These are phyloP conservation scores for Trichocomaceae sp. DNA, from an alignment of 2,329 filamentous ascomycete species.

Conservation along the genomic window DNA sequence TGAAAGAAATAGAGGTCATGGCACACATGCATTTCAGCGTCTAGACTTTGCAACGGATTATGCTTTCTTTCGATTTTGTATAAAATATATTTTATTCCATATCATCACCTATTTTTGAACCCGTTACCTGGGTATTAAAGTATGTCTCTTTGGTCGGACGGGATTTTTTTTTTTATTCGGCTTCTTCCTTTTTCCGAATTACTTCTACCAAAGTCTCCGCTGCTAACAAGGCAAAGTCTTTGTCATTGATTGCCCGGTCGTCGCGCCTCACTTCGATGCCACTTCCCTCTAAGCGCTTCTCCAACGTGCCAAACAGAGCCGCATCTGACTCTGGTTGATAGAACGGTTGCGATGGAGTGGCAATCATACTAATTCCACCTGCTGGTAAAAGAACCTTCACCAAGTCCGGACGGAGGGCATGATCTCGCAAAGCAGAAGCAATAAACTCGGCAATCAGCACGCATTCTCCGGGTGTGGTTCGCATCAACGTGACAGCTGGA, in stretches of 20 bases:
- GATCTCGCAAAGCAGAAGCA: conserved; percentile 44
- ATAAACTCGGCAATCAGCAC: conserved; percentile 51
- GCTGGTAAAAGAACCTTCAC: conserved; percentile 55
- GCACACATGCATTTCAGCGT: conserved; percentile 11
- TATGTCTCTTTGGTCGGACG: background rate
- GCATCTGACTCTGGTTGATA: conserved; percentile 44
- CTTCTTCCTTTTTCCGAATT: conserved; percentile 12
- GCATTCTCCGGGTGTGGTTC: conserved; percentile 56
- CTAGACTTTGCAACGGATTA: background rate
- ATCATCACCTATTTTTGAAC: background rate
- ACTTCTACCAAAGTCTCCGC: conserved; percentile 21
- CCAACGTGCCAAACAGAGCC: conserved; percentile 44
- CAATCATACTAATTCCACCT: conserved; percentile 57
- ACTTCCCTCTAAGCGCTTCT: conserved; percentile 43
- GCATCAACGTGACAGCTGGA: conserved; percentile 58
- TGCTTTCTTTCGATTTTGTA: background rate
- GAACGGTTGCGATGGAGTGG: conserved; percentile 50
- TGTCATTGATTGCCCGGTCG: conserved; percentile 27
- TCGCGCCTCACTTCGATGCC: conserved; percentile 48
- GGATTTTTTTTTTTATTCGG: background rate
- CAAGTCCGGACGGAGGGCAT: conserved; percentile 33
- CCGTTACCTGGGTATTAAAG: background rate
- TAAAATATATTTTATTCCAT: background rate
- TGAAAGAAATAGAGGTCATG: conserved; percentile 3
- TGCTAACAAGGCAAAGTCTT: conserved; percentile 22